Evolutionary conservation across 2,329 filamentous ascomycete species (phyloP).

Genomic region (Colletotrichum falcatum): DNA sequence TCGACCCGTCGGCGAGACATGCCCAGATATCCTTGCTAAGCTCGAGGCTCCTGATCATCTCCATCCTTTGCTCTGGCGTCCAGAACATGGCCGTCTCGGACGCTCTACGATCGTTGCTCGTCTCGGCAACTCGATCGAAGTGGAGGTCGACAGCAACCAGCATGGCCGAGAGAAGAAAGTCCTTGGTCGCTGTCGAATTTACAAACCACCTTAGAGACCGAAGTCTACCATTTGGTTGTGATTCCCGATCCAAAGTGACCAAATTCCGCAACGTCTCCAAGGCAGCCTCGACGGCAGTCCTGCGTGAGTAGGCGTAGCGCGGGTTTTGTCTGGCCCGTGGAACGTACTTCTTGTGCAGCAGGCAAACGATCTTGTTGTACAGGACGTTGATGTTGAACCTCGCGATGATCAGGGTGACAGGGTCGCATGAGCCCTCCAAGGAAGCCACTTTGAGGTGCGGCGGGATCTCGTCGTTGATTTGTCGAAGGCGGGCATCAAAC

Average conservation of each 20-base stretch:
- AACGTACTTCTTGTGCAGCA: slow-evolving; percentile 90
- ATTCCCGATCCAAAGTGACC: slow-evolving; percentile 79
- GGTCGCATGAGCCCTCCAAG: slow-evolving; percentile 81
- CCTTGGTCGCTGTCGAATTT: slow-evolving; percentile 81
- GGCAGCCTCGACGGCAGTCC: slow-evolving; percentile 86
- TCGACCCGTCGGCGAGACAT: slow-evolving; percentile 78
- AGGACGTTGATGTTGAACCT: slow-evolving; percentile 87
- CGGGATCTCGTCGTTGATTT: slow-evolving; percentile 76
- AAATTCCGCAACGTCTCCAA: slow-evolving; percentile 85
- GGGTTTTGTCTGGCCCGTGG: slow-evolving; percentile 81
- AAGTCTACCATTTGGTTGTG: slow-evolving; percentile 77
- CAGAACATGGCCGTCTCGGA: slow-evolving; percentile 65
- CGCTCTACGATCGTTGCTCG: slow-evolving; percentile 54
- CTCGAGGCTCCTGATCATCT: slow-evolving; percentile 83
- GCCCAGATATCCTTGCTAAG: slow-evolving; percentile 84
- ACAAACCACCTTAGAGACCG: slow-evolving; percentile 83
- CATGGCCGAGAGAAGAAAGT: slow-evolving; percentile 89
- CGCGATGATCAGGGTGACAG: slow-evolving; percentile 87
- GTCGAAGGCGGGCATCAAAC: slow-evolving; percentile 71
- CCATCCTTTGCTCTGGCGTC: slow-evolving; percentile 71
- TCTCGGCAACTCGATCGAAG: slow-evolving; percentile 67
- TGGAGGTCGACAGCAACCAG: slow-evolving; percentile 86
- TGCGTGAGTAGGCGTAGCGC: slow-evolving; percentile 85
- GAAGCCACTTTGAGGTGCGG: slow-evolving; percentile 82
- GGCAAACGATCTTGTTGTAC: slow-evolving; percentile 88